Conservation (phyloP, 139 green algal species). For the Chlamydomonas schloesseri region DNA sequence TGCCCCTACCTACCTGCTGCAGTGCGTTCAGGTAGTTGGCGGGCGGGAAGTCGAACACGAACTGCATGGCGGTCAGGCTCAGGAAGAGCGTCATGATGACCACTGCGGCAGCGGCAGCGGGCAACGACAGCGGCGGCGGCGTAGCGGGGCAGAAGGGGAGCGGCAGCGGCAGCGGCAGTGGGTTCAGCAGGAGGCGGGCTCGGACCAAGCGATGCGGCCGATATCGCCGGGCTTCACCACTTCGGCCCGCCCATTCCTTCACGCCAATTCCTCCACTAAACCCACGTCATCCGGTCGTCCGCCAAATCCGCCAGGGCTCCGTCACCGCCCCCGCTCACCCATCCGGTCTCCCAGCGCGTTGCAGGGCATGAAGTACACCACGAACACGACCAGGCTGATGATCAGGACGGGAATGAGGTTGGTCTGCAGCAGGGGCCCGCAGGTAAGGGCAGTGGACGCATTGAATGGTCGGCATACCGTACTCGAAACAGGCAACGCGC, state of each 20-base stretch:
- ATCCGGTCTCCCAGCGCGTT: constrained; percentile 12
- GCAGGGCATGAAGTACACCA: constrained; percentile 23
- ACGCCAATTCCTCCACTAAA: too few relatives aligned
- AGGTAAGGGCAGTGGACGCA: too few relatives aligned
- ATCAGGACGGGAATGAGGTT: constrained; percentile 36
- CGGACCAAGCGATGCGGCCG: too few relatives aligned
- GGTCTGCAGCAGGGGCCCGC: too few relatives aligned
- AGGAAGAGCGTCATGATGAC: constrained; percentile 13
- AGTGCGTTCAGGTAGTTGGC: constrained; percentile 40
- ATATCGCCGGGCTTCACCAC: too few relatives aligned
- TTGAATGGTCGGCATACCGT: too few relatives aligned
- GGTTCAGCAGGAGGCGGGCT: too few relatives aligned
- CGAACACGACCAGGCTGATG: constrained; percentile 21
- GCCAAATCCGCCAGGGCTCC: too few relatives aligned
- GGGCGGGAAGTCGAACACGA: constrained; percentile 42
- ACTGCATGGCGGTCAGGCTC: constrained; percentile 34
- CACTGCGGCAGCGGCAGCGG: background rate
- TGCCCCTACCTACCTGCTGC: constrained; percentile 17
- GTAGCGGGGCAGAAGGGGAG: background rate
- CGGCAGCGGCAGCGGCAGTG: background rate
- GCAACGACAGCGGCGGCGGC: background rate
- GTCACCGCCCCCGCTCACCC: background rate
- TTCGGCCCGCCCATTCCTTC: too few relatives aligned
- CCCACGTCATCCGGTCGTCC: too few relatives aligned
- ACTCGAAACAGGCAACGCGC: too few relatives aligned